Evolutionary conservation across 306 rosid species (phyloP).

Genomic region (Oemleria cerasiformis): DNA sequence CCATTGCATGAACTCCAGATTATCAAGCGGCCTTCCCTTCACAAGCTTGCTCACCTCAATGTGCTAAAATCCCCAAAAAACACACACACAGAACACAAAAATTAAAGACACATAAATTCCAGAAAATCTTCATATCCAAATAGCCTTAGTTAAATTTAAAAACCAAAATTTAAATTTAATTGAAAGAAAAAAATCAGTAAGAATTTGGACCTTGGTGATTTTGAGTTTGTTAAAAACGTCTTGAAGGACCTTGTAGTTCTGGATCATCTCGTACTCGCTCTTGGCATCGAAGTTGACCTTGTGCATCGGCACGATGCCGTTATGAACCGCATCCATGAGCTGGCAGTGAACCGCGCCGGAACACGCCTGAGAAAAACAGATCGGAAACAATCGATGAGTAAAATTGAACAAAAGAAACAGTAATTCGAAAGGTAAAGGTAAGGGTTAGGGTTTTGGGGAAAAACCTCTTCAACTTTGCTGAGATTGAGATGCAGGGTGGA

Average conservation of each 20-base stretch:
- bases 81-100: neutral
- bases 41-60: slow-evolving; percentile 90
- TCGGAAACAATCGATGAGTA: neutral
- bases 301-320: slow-evolving; percentile 93
- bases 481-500: slow-evolving; percentile 85
- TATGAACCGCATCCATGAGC: slow-evolving; percentile 83
- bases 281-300: slow-evolving; percentile 96
- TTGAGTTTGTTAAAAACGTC: slow-evolving; percentile 92
- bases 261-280: slow-evolving; percentile 94
- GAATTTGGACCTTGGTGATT: slow-evolving; percentile 68
- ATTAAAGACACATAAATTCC: neutral
- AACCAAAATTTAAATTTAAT: neutral
- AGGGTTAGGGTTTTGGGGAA: slow-evolving; percentile 13
- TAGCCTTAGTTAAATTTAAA: neutral
- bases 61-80: slow-evolving; percentile 35
- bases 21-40: slow-evolving; percentile 91
- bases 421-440: neutral
- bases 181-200: neutral
- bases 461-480: slow-evolving; percentile 86
- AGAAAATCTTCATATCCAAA: neutral
- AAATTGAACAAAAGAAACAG: neutral
- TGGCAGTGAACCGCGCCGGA: slow-evolving; percentile 96
- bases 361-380: slow-evolving; percentile 52
- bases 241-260: slow-evolving; percentile 96
- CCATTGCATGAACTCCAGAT: slow-evolving; percentile 98